Evolutionary conservation across 306 rosid species (phyloP).

Genomic region (Quercus bicolor): DNA sequence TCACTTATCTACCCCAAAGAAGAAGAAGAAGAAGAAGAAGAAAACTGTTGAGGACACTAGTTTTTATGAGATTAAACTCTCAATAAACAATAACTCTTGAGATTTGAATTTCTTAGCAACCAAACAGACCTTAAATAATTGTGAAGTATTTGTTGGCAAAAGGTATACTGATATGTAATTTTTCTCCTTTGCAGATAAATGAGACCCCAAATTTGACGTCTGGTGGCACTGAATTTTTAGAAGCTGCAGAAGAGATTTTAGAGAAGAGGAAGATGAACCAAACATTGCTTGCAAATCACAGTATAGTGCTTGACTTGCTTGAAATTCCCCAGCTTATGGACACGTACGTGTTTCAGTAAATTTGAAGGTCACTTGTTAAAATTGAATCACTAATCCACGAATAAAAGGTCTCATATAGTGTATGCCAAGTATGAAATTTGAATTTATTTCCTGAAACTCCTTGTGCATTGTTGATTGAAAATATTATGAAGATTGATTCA

Average conservation of each 20-base stretch:
- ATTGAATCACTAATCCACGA: background rate
- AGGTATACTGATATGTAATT: constrained; percentile 19
- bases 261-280: constrained; percentile 98
- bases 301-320: constrained; percentile 94
- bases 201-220: constrained; percentile 80
- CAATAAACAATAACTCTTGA: too few species aligned
- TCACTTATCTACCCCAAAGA: too few species aligned
- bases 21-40: too few species aligned
- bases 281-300: constrained; percentile 86
- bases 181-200: constrained; percentile 51
- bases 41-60: too few species aligned
- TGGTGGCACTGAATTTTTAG: constrained; percentile 88
- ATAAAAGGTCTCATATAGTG: background rate
- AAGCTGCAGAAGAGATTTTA: constrained; percentile 81
- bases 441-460: background rate
- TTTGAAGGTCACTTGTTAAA: background rate
- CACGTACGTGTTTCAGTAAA: constrained; percentile 52
- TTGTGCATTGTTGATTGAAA: background rate
- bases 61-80: too few species aligned
- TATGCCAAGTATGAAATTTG: background rate
- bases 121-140: background rate
- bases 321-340: constrained; percentile 98
- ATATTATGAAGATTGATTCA: background rate
- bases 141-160: background rate
- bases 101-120: too few species aligned